Conservation (phyloP, 306 rosid species). For the Quercus suber region DNA sequence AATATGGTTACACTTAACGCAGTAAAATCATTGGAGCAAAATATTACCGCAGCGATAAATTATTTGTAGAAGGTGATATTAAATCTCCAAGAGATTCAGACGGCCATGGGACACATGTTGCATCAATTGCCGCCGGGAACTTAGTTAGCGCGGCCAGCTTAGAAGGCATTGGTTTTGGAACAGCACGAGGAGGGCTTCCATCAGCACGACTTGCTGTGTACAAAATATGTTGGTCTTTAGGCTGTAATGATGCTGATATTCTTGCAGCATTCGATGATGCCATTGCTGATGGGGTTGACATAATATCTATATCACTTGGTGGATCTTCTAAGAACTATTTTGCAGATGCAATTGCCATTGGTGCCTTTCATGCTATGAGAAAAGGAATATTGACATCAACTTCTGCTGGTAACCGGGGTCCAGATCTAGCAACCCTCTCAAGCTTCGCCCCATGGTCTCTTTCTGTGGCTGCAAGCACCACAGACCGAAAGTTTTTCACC, state of each 20-base stretch:
- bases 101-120: slow-evolving; percentile 55
- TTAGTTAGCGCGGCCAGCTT: slow-evolving; percentile 31
- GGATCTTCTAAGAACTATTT: slow-evolving; percentile 1
- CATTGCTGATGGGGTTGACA: slow-evolving; percentile 54
- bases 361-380: slow-evolving; percentile 56
- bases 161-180: slow-evolving; percentile 45
- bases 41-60: slow-evolving; percentile 16
- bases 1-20: background rate
- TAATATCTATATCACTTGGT: slow-evolving; percentile 36
- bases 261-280: slow-evolving; percentile 45
- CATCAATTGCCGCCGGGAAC: slow-evolving; percentile 49
- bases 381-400: slow-evolving; percentile 39
- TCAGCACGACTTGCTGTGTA: slow-evolving; percentile 52
- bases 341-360: slow-evolving; percentile 21
- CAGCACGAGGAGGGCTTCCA: slow-evolving; percentile 49
- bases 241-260: background rate
- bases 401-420: slow-evolving; percentile 40
- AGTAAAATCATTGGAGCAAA: slow-evolving; percentile 57
- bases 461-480: slow-evolving; percentile 54
- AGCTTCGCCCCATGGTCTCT: slow-evolving; percentile 48
- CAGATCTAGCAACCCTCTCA: background rate
- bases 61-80: background rate
- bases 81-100: slow-evolving; percentile 38
- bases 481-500: slow-evolving; percentile 34
- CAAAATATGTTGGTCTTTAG: slow-evolving; percentile 27